Evolutionary conservation across 148 eudicot species (phyloP).

Genomic region (Chenopodium album): DNA sequence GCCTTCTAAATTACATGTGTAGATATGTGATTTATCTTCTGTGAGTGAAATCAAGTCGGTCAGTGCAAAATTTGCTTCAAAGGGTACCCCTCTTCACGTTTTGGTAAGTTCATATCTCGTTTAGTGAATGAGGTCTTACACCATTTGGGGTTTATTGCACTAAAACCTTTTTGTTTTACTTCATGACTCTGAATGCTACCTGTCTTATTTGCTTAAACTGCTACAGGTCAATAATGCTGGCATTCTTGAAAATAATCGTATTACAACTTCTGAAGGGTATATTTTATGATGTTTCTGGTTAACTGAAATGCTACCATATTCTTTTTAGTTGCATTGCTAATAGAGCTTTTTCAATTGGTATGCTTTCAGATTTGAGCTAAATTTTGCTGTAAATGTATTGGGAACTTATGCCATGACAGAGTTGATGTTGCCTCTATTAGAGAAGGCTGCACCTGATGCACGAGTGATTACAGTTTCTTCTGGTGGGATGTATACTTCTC

Average conservation of each 20-base stretch:
- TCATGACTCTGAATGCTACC: neutral
- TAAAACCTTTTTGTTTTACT: neutral
- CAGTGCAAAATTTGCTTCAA: conserved; percentile 55
- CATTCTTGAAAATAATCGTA: conserved; percentile 54
- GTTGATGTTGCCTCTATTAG: conserved; percentile 68
- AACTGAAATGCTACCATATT: neutral
- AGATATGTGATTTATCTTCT: conserved; percentile 94
- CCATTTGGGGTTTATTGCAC: neutral
- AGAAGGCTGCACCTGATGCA: conserved; percentile 90
- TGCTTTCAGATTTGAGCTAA: conserved; percentile 66
- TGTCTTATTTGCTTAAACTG: conserved; percentile 14
- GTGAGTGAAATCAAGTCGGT: conserved; percentile 68
- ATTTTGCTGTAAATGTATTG: conserved; percentile 85
- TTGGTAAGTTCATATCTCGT: conserved; percentile 45
- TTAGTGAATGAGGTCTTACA: too few species aligned
- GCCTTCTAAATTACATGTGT: conserved; percentile 23
- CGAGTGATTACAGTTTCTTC: conserved; percentile 90
- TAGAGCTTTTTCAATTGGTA: neutral
- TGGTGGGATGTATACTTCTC: conserved; percentile 87
- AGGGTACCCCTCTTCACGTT: conserved; percentile 70
- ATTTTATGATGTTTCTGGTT: neutral
- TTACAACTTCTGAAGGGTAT: conserved; percentile 78
- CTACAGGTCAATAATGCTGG: conserved; percentile 94
- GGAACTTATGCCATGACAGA: conserved; percentile 83
- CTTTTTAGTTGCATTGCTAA: conserved; percentile 13